Base-by-base conservation (phyloP, 768 basidiomycete species). In the Rhodotorula toruloides region DNA sequence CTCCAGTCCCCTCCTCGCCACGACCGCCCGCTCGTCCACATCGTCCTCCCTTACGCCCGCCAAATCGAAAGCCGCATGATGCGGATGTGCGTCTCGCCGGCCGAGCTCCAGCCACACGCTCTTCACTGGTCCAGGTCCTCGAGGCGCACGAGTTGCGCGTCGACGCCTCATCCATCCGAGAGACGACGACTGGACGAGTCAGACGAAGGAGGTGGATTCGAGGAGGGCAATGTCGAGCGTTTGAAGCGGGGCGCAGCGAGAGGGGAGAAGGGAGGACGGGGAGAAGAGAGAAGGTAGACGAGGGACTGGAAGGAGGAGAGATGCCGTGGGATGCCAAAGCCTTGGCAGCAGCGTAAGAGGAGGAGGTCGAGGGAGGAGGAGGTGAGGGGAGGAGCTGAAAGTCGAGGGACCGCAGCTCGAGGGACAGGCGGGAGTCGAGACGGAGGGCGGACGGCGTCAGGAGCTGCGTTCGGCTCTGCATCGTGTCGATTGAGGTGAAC, bases 351-450 rank as follows among this genome's bases (percentile, higher is more conserved):
- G n/a, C n/a, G n/a, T n/a, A n/a, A n/a, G n/a, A n/a, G n/a, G n/a
- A n/a, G n/a, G n/a, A 29, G 22, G 57, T 12, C 19, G 54, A 43
- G 32, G 61, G 19, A 1, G 64, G n/a, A 0, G 65, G 70, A 1
- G 70, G 66, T 0, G 58, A n/a, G 19, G 70, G 70, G 50, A 72
- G 63, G 54, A 96, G 84, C 75, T 88, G 84, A 77, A 96, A 88
- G 54, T 81, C 79, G 66, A 93, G 83, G 66, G 86, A 85, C 56
- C 94, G 86, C 39, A 98, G 81, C 76, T 97, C 94, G 78, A 87
- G 90, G 65, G 93, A 92, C n/a, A 87, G 82, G 52, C 94, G 84
- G 50, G 90, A 90, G 77, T 98, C 94, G 34, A 91, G 91, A 67
- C 94, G 89, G 74, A 89, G 89, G 25, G 74, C 66, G 34, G 70